Evolutionary conservation across 2,329 filamentous ascomycete genomes (phyloP), one percentile per base, ranked within the genome.

Genomic region (Verticillium longisporum): DNA sequence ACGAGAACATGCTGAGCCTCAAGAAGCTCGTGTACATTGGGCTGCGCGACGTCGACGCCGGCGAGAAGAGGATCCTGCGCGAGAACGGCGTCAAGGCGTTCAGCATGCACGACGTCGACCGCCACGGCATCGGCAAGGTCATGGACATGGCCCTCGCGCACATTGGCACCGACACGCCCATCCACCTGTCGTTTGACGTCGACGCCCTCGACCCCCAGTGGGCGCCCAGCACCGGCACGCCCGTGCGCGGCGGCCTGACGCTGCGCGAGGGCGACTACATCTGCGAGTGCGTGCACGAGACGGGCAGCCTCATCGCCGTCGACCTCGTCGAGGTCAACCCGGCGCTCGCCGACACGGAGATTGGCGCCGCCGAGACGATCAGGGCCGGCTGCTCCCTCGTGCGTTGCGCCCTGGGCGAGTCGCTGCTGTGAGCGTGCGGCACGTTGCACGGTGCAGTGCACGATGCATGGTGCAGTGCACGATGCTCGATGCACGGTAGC

Each of bases 101-200:
- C 72, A 94, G 89, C 78, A 99, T 99, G 95, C 95, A 97, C 73
- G 95, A 99, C 73, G 90, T 99, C 74, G 95, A 99, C 76, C 84
- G 86, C 57, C 83, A 98, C 72, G 95, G 95, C 56, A 99, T 99
- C 70, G 95, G 95, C 60, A 89, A 89, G 66, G 92, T 99, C 66
- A 92, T 99, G 79, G 95, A 98, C 71, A 96, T 97, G 94, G 94
- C 94, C n/a, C 83, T 99, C 59, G 94, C 89, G 36, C 93, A 97
- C 80, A 96, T 98, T 67, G 95, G 95, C 68, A 86, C 81, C 70
- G 95, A 98, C 73, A 97, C 93, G 0, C 95, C 95, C 53, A 97
- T 99, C 72, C 95, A 99, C 76, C 85, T 99, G 62, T 96, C 92
- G 41, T 98, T 99, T 70, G 95, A 99, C 73, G 92, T 99, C 67